These are phyloP conservation scores for Funneliformis geosporum DNA, from an alignment of 192 early-diverging fungal genomes.

Conservation along the genomic window DNA sequence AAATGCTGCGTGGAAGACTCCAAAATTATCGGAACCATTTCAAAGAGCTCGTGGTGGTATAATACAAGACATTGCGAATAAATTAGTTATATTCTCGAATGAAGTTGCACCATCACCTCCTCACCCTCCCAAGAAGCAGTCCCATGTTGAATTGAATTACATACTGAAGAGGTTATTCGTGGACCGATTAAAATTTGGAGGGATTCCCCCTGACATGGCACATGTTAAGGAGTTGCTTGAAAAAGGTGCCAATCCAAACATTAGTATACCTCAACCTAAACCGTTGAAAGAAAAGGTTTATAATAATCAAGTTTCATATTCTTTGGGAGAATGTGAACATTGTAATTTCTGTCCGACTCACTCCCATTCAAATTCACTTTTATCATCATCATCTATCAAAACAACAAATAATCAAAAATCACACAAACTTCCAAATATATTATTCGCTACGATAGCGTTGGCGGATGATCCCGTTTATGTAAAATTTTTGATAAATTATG, in stretches of 20 bases:
- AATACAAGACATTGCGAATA: not conserved
- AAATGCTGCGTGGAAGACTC: conserved; percentile 57
- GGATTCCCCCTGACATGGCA: not conserved
- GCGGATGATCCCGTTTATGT: not conserved
- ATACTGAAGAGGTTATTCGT: conserved; percentile 3
- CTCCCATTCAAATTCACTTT: no score
- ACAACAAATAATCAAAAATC: not conserved
- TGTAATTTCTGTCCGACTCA: no score
- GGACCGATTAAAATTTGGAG: not conserved
- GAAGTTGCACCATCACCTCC: not conserved
- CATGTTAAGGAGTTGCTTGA: not conserved
- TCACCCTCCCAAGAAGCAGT: not conserved
- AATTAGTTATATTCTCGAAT: not conserved
- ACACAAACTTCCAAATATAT: conserved; percentile 12
- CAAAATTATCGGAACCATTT: conserved; percentile 49
- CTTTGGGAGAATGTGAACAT: no score
- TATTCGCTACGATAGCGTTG: conserved; percentile 2
- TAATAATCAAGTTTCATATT: no score
- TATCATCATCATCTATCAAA: not conserved
- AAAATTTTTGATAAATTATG: conserved; percentile 14
- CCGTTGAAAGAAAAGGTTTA: not conserved
- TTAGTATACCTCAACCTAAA: not conserved
- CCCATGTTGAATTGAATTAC: not conserved
- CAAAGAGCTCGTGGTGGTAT: conserved; percentile 43
- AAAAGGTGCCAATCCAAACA: conserved; percentile 12